These are phyloP conservation scores for Ophiostoma quercus DNA, from an alignment of 2,329 filamentous ascomycete genomes.

Conservation along the genomic window DNA sequence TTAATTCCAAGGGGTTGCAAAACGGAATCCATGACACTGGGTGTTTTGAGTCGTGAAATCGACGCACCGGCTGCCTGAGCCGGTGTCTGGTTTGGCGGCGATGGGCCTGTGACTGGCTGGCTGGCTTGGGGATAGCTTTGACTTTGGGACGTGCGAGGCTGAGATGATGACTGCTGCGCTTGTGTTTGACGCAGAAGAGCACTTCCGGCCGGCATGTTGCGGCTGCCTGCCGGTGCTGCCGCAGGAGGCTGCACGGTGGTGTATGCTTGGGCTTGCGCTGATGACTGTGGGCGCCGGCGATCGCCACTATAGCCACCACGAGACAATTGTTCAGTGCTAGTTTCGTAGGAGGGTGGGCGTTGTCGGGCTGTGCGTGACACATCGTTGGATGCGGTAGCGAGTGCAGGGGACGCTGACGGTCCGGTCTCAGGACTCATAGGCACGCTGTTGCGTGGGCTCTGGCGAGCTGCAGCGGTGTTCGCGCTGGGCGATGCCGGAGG, in stretches of 20 bases:
- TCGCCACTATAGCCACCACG: slow-evolving; percentile 4
- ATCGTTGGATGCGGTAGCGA: not conserved
- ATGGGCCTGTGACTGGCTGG: not conserved
- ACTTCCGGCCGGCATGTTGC: slow-evolving; percentile 11
- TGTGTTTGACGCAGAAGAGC: slow-evolving; percentile 2
- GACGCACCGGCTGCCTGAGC: slow-evolving; percentile 4
- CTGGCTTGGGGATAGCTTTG: not conserved
- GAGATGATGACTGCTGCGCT: not conserved
- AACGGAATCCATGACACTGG: slow-evolving; percentile 9
- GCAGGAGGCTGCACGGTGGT: not conserved
- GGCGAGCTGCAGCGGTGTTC: slow-evolving; percentile 12
- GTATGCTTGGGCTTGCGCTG: not conserved
- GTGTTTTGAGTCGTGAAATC: slow-evolving; percentile 11
- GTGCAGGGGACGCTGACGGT: not conserved
- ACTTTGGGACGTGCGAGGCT: not conserved
- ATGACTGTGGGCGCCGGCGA: not conserved
- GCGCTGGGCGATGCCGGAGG: not conserved
- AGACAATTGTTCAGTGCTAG: slow-evolving; percentile 1
- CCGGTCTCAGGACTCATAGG: not conserved
- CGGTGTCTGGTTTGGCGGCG: not conserved
- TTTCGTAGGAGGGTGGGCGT: slow-evolving; percentile 6
- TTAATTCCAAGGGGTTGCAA: slow-evolving; percentile 10
- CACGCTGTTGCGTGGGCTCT: slow-evolving; percentile 14
- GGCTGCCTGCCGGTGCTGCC: slow-evolving; percentile 6
- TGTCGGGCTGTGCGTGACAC: slow-evolving; percentile 10